These are phyloP conservation scores for Candida frijolesensis DNA, from an alignment of 1,139 yeast species.

Conservation along the genomic window DNA sequence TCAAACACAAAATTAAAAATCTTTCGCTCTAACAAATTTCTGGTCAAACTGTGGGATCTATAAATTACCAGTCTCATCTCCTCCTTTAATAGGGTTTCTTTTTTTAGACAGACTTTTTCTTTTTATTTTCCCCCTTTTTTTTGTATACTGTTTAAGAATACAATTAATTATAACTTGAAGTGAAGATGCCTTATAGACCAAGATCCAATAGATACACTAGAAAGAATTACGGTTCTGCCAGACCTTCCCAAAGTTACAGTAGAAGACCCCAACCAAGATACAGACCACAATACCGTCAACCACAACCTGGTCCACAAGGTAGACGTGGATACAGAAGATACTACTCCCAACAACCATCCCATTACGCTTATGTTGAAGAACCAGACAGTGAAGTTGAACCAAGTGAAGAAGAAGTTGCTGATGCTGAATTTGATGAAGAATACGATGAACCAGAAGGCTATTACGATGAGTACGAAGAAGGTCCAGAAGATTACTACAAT, in stretches of 20 bases:
- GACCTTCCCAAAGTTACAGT: slow-evolving; percentile 4
- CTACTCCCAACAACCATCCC: slow-evolving; percentile 35
- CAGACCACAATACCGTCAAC: neutral
- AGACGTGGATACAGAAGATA: slow-evolving; percentile 29
- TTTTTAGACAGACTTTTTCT: neutral
- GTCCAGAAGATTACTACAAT: slow-evolving; percentile 16
- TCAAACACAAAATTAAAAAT: slow-evolving; percentile 10
- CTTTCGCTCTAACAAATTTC: neutral
- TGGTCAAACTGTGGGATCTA: neutral
- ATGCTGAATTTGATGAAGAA: neutral
- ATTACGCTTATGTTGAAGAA: slow-evolving; percentile 43
- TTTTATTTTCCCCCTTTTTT: neutral
- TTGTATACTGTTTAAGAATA: neutral
- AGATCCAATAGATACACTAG: slow-evolving; percentile 9
- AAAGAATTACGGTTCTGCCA: slow-evolving; percentile 8
- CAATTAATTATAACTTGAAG: neutral
- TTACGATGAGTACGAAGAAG: slow-evolving; percentile 15
- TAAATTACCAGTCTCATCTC: slow-evolving; percentile 2
- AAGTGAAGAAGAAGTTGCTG: slow-evolving; percentile 23
- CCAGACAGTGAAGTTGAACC: slow-evolving; percentile 36
- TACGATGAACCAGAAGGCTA: slow-evolving; percentile 6
- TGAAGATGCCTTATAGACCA: slow-evolving; percentile 9
- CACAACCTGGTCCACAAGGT: neutral
- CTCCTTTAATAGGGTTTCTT: neutral
- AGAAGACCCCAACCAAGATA: neutral